Conservation (phyloP, 495 filamentous ascomycete species). For the Tetracladium setigerum region DNA sequence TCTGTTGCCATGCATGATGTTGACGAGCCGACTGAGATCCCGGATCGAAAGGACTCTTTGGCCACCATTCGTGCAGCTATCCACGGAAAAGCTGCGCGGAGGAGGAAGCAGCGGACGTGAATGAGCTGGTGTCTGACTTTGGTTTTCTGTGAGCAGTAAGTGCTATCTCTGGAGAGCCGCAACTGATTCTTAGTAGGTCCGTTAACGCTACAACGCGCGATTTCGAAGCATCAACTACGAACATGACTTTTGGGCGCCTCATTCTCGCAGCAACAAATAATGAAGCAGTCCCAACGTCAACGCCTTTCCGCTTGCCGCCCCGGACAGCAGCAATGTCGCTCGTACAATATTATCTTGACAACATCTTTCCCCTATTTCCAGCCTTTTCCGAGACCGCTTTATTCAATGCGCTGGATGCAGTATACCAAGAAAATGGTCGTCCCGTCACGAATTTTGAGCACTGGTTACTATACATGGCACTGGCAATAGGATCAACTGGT, state of each 20-base stretch:
- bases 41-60: slow-evolving; percentile 48
- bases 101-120: slow-evolving; percentile 67
- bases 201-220: slow-evolving; percentile 89
- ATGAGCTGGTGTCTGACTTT: slow-evolving; percentile 74
- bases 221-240: slow-evolving; percentile 76
- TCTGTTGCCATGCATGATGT: slow-evolving; percentile 41
- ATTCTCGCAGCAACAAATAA: slow-evolving; percentile 66
- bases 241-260: slow-evolving; percentile 80
- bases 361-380: slow-evolving; percentile 70
- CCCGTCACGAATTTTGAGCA: slow-evolving; percentile 65
- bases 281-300: slow-evolving; percentile 51
- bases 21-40: slow-evolving; percentile 32
- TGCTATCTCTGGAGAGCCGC: neutral
- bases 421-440: slow-evolving; percentile 55
- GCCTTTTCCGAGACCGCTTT: slow-evolving; percentile 69
- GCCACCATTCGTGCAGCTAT: slow-evolving; percentile 51
- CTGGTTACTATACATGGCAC: slow-evolving; percentile 82
- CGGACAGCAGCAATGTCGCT: slow-evolving; percentile 55
- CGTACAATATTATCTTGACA: slow-evolving; percentile 75
- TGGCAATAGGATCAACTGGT: slow-evolving; percentile 69
- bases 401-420: slow-evolving; percentile 65
- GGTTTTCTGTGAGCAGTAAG: slow-evolving; percentile 57
- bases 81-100: slow-evolving; percentile 49
- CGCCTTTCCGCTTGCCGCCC: slow-evolving; percentile 53
- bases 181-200: slow-evolving; percentile 43